Percentiles rank a stretch among this genome's conserved stretches.
Conservation (phyloP, 345 rosid species). For the Salix arbutifolia region DNA sequence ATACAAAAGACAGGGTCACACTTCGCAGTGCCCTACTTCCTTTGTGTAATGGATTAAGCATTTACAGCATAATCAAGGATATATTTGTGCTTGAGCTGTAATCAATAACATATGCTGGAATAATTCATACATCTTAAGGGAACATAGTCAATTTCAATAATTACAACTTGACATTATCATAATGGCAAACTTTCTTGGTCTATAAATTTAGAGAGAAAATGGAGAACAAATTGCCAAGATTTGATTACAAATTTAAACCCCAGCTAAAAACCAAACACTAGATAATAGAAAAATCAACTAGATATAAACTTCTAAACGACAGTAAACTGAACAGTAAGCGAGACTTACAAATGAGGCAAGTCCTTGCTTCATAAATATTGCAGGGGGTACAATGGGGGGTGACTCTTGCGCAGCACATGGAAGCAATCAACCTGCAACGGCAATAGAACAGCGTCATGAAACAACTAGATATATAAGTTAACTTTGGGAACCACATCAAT, state of each 20-base stretch:
- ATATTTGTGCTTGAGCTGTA: background rate
- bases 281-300: conserved; percentile 2
- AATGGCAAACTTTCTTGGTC: background rate
- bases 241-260: background rate
- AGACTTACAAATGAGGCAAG: conserved; percentile 85
- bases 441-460: conserved; percentile 4
- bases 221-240: background rate
- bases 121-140: background rate
- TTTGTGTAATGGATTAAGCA: background rate
- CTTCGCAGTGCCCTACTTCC: background rate
- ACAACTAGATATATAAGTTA: background rate
- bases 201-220: background rate
- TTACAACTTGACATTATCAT: background rate
- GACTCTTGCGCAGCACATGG: conserved; percentile 93
- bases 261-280: background rate
- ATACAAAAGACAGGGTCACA: background rate
- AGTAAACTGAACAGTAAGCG: background rate
- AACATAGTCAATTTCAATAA: background rate
- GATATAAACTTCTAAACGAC: conserved; percentile 3
- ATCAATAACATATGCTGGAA: background rate
- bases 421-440: conserved; percentile 86
- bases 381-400: conserved; percentile 83
- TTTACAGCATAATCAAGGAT: background rate
- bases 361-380: conserved; percentile 85
- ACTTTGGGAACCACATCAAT: background rate